Base-by-base conservation (phyloP, 139 green algal species). In the Klebsormidium nitens region DNA sequence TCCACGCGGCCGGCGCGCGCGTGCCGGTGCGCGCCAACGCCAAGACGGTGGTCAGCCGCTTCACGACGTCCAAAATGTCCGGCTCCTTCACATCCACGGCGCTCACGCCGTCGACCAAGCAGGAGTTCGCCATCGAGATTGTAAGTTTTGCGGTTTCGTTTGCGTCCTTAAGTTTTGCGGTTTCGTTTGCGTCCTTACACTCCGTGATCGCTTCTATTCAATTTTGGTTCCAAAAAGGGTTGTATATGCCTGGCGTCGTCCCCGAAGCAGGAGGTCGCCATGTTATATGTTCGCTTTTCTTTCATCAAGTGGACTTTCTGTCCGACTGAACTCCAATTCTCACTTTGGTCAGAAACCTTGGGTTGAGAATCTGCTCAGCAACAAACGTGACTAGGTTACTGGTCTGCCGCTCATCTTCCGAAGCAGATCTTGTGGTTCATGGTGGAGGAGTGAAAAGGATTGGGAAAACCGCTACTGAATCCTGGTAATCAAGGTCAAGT, bases 21-120 rank as follows among this genome's bases (percentile, higher is more conserved):
- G 40, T 28, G 8, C 69, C 44, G 0, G 32, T 76, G 26, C 42
- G 69, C 38, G 47, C 37, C 1, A 82, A 76, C 42, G 66, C 69
- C 0, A 74, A 64, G 23, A 69, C 74, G 5, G 59, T 78, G 6
- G 35, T 66, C 35, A 63, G 65, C 1, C 37, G 78, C 36, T 73
- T 48, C 32, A 88, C 87, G 5, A 90, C 79, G 2, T 78, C 73
- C 8, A 34, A 59, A 11, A 46, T 81, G 3, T 82, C 85, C 0
- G 79, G 84, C 4, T 82, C 79, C 14, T 95, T 97, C 77, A 97
- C 92, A 1, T 93, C 85, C 42, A 96, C 91, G 23, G 66, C 83
- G 3, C 83, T 84, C 42, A 64, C 58, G 1, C 63, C 82, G 1
- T 37, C 63, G 5, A 95, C 88, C 0, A 78, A 74, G 29, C 92